Percentiles rank a stretch among this genome's conserved stretches.
These are phyloP conservation scores for Phaeosphaeriaceae sp. DNA, from an alignment of 2,329 filamentous ascomycete species.

Conservation along the genomic window DNA sequence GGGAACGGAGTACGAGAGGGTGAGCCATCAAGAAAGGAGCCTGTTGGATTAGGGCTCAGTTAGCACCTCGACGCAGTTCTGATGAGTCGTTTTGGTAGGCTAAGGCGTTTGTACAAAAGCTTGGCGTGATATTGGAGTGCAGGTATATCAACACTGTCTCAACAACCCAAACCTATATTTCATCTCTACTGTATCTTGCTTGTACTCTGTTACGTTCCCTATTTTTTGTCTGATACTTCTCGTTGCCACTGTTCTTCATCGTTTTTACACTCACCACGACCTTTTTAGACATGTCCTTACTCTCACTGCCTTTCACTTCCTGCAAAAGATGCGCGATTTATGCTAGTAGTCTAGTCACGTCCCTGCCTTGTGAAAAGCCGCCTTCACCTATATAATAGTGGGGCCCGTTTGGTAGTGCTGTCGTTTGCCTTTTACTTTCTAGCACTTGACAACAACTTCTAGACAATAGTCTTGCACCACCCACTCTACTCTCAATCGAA, in stretches of 20 bases:
- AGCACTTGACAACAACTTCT: neutral
- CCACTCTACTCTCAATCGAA: neutral
- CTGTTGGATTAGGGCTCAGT: constrained; percentile 40
- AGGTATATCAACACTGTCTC: neutral
- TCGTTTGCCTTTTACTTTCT: constrained; percentile 4
- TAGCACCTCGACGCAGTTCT: neutral
- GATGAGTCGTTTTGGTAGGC: neutral
- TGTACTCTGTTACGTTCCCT: neutral
- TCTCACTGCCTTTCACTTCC: neutral
- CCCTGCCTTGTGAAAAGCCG: constrained; percentile 1
- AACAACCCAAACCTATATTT: neutral
- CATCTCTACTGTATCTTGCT: neutral
- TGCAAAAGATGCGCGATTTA: constrained; percentile 2
- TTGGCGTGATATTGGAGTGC: neutral
- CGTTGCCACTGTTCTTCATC: neutral
- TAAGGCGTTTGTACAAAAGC: neutral
- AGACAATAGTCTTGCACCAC: neutral
- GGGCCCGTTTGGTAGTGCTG: constrained; percentile 1
- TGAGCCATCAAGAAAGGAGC: constrained; percentile 4
- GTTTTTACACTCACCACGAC: constrained; percentile 17
- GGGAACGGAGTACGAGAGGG: constrained; percentile 51
- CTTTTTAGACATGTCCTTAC: constrained; percentile 9
- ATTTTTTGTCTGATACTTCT: neutral
- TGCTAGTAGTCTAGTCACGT: constrained; percentile 16
- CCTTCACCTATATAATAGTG: constrained; percentile 16